Base-by-base conservation (phyloP, 2,329 filamentous ascomycete genomes). In the Neopestalotiopsis sp. region DNA sequence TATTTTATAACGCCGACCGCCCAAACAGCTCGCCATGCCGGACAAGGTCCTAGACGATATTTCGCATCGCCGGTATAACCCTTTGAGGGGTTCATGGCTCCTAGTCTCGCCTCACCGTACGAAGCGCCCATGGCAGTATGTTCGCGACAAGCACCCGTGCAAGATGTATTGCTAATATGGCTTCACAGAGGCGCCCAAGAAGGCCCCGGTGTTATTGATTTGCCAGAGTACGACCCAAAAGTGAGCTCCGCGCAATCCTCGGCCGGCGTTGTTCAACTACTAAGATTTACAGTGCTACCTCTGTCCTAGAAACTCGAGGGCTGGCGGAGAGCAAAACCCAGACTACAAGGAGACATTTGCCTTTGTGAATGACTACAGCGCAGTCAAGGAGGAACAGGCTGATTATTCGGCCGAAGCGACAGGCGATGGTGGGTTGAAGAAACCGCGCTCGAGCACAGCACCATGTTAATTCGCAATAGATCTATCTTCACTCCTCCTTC, bases 51-150 rank as follows among this genome's bases (percentile, higher is more conserved):
- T 99, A 65, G 91, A 98, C 85, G 95, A 99, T 80, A 98, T 99
- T 76, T 97, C 96, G 57, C 96, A 99, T 80, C 88, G 96, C 76
- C 92, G 96, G 79, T 98, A 92, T 81, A 99, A 99, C 79, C 93
- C 94, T 66, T 86, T 99, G 71, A 92, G 93, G 73, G 94, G 94
- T 71, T 94, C 92, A 71, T 97, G 95, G 92, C 88, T 99, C 70
- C 88, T 99, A 49, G 96, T 99, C 14, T 98, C 96, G 17, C 96
- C 96, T 70, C 96, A 99, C 81, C 88, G 96, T 67, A 98, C 95
- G 66, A 98, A 98, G 88, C 89, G 96, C 72, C 96, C 96, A 77
- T 99, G 96, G 96, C 96, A 98, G 94, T 97, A 85, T 88, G 93
- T 85, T 10, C 38, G 32, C 14, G 57, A 62, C 6, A 9, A 34